A percentile compares a stretch with the other conserved stretches of the same genome.
phyloP scores from a whole-genome alignment of 164 flowering plant genomes.

The Vitis rupestris region DNA sequence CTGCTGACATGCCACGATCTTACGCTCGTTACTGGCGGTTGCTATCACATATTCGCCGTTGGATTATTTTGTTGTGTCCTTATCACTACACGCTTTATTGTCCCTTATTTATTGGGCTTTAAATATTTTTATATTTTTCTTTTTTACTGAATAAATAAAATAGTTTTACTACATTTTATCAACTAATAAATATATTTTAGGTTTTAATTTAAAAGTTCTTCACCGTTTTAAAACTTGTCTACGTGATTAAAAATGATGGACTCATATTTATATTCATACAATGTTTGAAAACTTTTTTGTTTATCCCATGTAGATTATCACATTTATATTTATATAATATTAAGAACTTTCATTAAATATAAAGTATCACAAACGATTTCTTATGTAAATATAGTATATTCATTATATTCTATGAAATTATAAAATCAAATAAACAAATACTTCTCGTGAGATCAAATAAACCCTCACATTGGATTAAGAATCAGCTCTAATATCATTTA shows the following conservation, averaged over 20 bases:
- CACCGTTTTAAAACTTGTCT: no score
- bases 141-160: not conserved
- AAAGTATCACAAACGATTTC: accelerated
- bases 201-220: no score
- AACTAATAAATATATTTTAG: no score
- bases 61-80: not conserved
- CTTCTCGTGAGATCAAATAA: no score
- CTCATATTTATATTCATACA: no score
- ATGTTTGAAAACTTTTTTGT: accelerated
- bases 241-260: no score
- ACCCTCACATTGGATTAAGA: accelerated
- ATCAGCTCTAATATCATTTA: no score
- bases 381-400: accelerated
- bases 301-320: no score
- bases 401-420: accelerated
- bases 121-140: not conserved
- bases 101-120: not conserved
- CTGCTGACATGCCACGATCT: slow-evolving; percentile 11
- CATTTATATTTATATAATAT: no score
- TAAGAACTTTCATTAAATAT: accelerated
- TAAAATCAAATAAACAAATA: no score
- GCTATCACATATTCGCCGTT: not conserved
- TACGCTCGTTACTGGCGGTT: not conserved
- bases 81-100: not conserved
- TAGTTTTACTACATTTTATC: no score